A percentile compares a stretch with the other conserved stretches of the same genome.
These are phyloP conservation scores for Musa acuminata DNA, from an alignment of 176 grass and related monocot genomes.

Conservation along the genomic window DNA sequence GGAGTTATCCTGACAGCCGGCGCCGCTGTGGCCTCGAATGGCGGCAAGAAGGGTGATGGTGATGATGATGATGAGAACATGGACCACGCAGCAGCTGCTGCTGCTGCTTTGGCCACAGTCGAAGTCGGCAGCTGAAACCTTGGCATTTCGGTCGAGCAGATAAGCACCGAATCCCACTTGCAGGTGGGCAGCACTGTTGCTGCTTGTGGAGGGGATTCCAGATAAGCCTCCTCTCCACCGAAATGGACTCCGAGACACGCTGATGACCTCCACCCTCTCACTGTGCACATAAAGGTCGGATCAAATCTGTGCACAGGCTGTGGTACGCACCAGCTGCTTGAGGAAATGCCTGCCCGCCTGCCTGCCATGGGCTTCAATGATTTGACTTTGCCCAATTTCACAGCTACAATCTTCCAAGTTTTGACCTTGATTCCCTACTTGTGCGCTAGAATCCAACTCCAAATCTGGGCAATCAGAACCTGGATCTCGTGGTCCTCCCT, in stretches of 20 bases:
- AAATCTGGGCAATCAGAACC: not conserved
- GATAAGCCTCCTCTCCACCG: too few relatives aligned
- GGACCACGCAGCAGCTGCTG: not conserved
- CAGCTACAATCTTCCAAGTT: not conserved
- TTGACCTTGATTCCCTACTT: not conserved
- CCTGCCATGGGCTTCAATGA: too few relatives aligned
- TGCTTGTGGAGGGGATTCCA: not conserved
- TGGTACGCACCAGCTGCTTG: too few relatives aligned
- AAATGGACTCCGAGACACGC: too few relatives aligned
- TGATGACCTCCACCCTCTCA: too few relatives aligned
- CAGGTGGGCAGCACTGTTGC: not conserved
- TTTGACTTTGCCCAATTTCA: not conserved
- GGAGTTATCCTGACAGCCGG: constrained; percentile 6
- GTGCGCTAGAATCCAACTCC: not conserved
- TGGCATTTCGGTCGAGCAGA: too few relatives aligned
- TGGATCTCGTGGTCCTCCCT: not conserved
- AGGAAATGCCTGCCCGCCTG: too few relatives aligned
- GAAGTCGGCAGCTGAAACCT: too few relatives aligned
- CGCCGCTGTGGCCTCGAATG: not conserved
- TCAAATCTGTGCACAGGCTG: too few relatives aligned
- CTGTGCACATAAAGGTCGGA: too few relatives aligned
- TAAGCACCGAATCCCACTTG: not conserved
- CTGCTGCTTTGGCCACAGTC: too few relatives aligned
- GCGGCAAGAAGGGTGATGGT: not conserved
- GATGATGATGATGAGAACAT: not conserved